Percentiles rank a stretch among this genome's conserved stretches.
Evolutionary conservation across 2,329 filamentous ascomycete species (phyloP).

Genomic region (Talaromyces sp.): DNA sequence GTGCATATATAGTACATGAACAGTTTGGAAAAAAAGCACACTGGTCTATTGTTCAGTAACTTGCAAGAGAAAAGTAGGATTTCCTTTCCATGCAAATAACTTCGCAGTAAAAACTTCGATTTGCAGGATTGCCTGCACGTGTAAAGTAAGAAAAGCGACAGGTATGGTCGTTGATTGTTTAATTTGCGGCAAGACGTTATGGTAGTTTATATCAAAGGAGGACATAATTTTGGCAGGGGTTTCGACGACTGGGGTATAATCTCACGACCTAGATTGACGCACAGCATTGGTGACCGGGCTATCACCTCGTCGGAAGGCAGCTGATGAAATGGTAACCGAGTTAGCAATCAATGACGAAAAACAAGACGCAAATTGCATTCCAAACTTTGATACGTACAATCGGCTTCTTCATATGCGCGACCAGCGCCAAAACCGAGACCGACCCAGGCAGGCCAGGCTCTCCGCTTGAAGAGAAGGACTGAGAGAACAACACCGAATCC

Average conservation of each 20-base stretch:
- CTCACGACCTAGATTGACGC: conserved; percentile 29
- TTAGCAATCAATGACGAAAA: background rate
- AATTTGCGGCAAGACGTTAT: background rate
- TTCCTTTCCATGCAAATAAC: background rate
- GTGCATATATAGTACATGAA: background rate
- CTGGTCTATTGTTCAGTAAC: background rate
- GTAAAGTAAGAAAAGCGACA: background rate
- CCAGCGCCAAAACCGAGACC: conserved; percentile 93
- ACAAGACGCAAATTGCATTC: background rate
- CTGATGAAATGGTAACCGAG: conserved; percentile 19
- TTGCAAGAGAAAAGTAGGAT: background rate
- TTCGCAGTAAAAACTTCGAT: background rate
- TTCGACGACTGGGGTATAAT: background rate
- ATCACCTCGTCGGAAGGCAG: conserved; percentile 42
- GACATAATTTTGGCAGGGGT: background rate
- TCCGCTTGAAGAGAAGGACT: conserved; percentile 94
- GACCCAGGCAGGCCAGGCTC: conserved; percentile 94
- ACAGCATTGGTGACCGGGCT: conserved; percentile 36
- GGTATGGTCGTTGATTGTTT: background rate
- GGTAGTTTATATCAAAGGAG: background rate
- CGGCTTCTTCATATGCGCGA: conserved; percentile 97
- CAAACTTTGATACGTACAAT: conserved; percentile 49
- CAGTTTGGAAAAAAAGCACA: background rate
- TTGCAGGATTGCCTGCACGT: background rate
- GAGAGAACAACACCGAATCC: conserved; percentile 98